Evolutionary conservation across 805 yeast genomes (phyloP), one percentile per base, ranked within the genome.

Genomic region (Komagataella kurtzmanii): DNA sequence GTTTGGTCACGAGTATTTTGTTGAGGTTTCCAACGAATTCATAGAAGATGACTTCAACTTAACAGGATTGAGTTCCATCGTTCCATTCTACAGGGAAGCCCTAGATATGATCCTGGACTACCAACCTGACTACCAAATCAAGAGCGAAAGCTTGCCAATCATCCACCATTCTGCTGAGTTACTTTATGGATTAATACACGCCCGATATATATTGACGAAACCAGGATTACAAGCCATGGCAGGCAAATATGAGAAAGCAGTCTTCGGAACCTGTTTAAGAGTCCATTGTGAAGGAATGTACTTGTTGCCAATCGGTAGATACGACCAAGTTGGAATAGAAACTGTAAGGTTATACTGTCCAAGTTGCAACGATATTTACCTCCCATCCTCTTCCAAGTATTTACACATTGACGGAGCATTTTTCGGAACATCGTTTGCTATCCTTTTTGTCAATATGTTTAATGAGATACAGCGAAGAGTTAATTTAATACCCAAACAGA

Each of bases 11-110:
- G 95, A 93, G 62, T 91, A 83, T 65, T 89, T 89, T 65, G 95
- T 90, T 47, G 95, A 90, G 58, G 96, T 93, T 5, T 76, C 89
- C 1, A 88, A 86, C 49, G 97, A 88, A 49, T 93, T 89, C 66
- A 88, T 93, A 54, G 97, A 90, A 60, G 99, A 93, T 66, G 98
- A 93, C 58, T 93, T 93, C 74, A 93, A 93, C 64, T 74, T 93
- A 60, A 90, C 98, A 1, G 97, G 98, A 1, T 74, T 93, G 50
- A 75, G 85, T 36, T 77, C 83, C 57, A 80, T 86, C 53, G 96
- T 93, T 7, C 96, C 97, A 3, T 87, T 83, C 63, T 93, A 90
- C 66, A 73, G 91, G 61, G 96, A 89, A 62, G 96, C 98, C 1
- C 70, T 91, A 55, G 97, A 91, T 67, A 76, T 91, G 58, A 88